Evolutionary conservation across 345 rosid species (phyloP).

Genomic region (Eucalyptus brandiana): DNA sequence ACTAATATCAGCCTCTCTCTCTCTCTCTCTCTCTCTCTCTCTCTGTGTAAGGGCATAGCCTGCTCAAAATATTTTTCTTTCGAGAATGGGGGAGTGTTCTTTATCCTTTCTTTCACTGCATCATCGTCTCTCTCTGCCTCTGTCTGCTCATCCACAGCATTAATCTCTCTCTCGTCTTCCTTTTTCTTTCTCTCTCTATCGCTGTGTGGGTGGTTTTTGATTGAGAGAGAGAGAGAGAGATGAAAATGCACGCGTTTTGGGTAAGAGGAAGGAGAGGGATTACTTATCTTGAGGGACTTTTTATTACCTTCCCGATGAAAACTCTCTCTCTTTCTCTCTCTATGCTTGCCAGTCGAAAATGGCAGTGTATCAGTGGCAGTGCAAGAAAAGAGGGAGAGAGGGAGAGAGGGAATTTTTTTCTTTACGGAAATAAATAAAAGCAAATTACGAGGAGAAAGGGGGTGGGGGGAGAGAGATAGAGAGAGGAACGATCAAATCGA

Average conservation of each 20-base stretch:
- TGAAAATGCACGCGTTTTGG: background rate
- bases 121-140: background rate
- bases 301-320: constrained; percentile 87
- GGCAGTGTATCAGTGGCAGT: constrained; percentile 9
- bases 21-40: background rate
- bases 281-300: background rate
- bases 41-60: background rate
- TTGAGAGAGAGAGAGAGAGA: constrained; percentile 4
- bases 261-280: background rate
- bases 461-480: background rate
- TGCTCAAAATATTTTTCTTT: background rate
- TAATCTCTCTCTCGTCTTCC: background rate
- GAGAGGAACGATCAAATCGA: constrained; percentile 54
- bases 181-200: background rate
- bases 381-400: background rate
- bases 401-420: background rate
- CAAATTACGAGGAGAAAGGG: background rate
- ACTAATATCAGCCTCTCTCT: background rate
- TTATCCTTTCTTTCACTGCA: background rate
- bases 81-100: background rate
- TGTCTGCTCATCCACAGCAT: background rate
- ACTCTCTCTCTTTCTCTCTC: constrained; percentile 24
- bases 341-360: constrained; percentile 15
- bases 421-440: background rate
- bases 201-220: background rate